Percentiles rank a stretch among this genome's conserved stretches.
Evolutionary conservation across 176 grass and related monocot genomes (phyloP).

Genomic region (Phragmites australis): DNA sequence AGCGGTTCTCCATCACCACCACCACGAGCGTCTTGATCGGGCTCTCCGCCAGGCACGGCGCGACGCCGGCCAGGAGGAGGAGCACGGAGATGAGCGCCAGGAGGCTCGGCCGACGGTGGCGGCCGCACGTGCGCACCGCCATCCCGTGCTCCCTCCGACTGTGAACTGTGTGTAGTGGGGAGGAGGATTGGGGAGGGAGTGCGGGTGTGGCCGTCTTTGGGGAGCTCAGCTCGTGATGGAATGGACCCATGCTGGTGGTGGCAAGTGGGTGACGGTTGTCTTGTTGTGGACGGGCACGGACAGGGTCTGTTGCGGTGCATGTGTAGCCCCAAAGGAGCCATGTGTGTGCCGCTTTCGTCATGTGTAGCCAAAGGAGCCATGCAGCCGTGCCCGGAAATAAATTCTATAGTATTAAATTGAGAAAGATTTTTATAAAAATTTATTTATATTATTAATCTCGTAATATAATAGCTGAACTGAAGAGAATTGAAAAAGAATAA

Average conservation of each 20-base stretch:
- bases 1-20: conserved; percentile 97
- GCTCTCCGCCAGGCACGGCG: neutral
- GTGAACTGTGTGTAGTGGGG: too few relatives aligned
- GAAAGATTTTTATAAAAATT: too few relatives aligned
- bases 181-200: neutral
- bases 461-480: too few relatives aligned
- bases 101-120: neutral
- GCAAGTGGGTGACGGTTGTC: conserved; percentile 29
- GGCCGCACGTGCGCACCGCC: conserved; percentile 14
- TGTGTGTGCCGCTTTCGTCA: neutral
- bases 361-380: neutral
- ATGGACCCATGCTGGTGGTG: conserved; percentile 18
- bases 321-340: neutral
- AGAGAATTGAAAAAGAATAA: too few relatives aligned
- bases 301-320: neutral
- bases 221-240: conserved; percentile 34
- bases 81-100: neutral
- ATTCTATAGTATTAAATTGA: too few relatives aligned
- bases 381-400: neutral
- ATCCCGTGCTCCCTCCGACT: neutral
- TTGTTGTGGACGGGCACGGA: conserved; percentile 6
- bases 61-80: neutral
- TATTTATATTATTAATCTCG: too few relatives aligned
- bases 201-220: neutral
- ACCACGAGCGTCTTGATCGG: conserved; percentile 95